Conservation (phyloP, 1,284 basidiomycete genomes). For the Sporisorium scitamineum region DNA sequence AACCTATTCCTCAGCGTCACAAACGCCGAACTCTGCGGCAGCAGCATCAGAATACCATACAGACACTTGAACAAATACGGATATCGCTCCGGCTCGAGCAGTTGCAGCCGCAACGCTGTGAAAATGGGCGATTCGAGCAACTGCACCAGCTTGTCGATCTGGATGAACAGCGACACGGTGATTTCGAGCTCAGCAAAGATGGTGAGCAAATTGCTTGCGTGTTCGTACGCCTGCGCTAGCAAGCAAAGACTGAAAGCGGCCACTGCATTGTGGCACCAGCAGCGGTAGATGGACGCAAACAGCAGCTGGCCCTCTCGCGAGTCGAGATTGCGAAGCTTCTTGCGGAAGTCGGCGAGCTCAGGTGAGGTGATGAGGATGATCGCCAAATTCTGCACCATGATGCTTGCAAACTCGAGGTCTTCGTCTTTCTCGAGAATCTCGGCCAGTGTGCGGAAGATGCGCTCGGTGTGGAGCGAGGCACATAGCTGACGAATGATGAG, state of each 20-base stretch:
- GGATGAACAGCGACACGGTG: conserved; percentile 91
- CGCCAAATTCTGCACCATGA: conserved; percentile 96
- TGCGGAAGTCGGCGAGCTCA: conserved; percentile 92
- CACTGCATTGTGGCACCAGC: conserved; percentile 99
- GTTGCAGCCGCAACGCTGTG: conserved; percentile 94
- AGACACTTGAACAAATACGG: conserved; percentile 97
- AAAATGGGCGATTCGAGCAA: conserved; percentile 98
- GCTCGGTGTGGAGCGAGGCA: conserved; percentile 91
- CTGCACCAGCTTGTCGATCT: conserved; percentile 98
- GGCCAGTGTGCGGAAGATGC: conserved; percentile 94
- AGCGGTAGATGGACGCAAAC: conserved; percentile 91
- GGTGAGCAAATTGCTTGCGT: conserved; percentile 94
- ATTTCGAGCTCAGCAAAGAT: conserved; percentile 96
- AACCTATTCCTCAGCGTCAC: conserved; percentile 92
- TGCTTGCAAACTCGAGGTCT: conserved; percentile 96
- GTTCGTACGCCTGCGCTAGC: conserved; percentile 97
- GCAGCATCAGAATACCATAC: conserved; percentile 95
- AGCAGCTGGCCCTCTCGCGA: conserved; percentile 87
- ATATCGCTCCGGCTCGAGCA: conserved; percentile 95
- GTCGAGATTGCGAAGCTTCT: conserved; percentile 90
- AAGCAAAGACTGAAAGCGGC: conserved; percentile 95
- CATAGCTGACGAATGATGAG: conserved; percentile 96
- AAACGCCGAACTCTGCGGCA: conserved; percentile 97
- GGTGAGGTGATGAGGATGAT: conserved; percentile 97
- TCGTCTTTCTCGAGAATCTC: conserved; percentile 98